Base-by-base conservation (phyloP, 2,329 filamentous ascomycete genomes). In the Ophiosphaerella korrae region DNA sequence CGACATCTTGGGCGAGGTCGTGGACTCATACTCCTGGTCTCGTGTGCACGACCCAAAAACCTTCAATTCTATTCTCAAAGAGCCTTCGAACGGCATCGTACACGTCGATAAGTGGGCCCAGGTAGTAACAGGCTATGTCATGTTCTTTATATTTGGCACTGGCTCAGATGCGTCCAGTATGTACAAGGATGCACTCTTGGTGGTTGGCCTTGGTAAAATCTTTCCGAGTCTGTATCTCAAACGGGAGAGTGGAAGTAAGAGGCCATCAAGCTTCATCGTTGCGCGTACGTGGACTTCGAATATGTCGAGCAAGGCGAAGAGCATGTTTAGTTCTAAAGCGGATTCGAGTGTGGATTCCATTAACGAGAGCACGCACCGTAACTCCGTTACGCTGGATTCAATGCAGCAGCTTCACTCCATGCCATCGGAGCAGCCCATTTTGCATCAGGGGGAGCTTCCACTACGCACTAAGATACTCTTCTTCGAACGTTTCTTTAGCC, bases 111-210 rank as follows among this genome's bases (percentile, higher is more conserved):
- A 81, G 26, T 89, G 84, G 83, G 75, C 82, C 16, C 78, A 82
- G 40, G 73, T 87, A 8, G 77, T 64, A 0, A 74, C 79, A 3
- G 83, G 82, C 0, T 78, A 82, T 51, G 50, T 85, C 23, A 71
- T 84, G 11, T 88, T 88, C 63, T 45, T 81, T n/a, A 82, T 86
- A 61, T 88, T 88, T 57, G 86, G 87, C 7, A 80, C 85, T 13
- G 86, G 86, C 26, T 75, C 74, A 23, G 86, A 89, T 61, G 85
- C 85, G 0, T 50, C 64, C 38, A 68, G 63, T 11, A 58, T 62
- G 2, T 73, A 73, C 53, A 67, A 62, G 46, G 58, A 52, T 2
- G 57, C 66, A 35, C 42, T 70, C 1, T 54, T 66, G 7, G 37
- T 42, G 1, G 11, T 71, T 0, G 70, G 69, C 0, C 40, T 70